Evolutionary conservation across 139 green algal genomes (phyloP).

Genomic region (Chlamydomonas schloesseri): DNA sequence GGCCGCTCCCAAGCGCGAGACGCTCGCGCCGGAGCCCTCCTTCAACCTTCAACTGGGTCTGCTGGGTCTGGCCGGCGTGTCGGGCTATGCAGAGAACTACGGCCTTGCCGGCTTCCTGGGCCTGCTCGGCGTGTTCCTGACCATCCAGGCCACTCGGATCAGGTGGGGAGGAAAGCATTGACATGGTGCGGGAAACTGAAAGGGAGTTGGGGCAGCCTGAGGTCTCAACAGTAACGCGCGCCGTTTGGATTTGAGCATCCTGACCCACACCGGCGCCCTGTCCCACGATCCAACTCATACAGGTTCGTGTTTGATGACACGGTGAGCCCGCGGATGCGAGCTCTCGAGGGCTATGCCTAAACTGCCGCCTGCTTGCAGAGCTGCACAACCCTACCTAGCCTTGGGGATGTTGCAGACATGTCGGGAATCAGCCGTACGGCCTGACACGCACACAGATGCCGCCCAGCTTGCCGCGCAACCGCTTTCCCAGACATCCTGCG

Average conservation of each 20-base stretch:
- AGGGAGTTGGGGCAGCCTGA: no score
- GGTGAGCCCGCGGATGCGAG: slow-evolving; percentile 55
- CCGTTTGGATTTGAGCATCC: no score
- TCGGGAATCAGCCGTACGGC: no score
- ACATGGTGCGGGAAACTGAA: no score
- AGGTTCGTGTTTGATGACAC: slow-evolving; percentile 87
- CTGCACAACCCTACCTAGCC: no score
- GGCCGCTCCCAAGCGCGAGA: slow-evolving; percentile 25
- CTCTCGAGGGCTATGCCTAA: no score
- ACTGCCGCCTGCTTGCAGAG: no score
- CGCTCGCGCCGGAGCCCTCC: slow-evolving; percentile 50
- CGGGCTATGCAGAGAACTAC: slow-evolving; percentile 49
- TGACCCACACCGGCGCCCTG: not conserved
- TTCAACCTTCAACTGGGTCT: slow-evolving; percentile 63
- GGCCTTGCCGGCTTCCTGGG: slow-evolving; percentile 56
- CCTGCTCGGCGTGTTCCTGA: slow-evolving; percentile 81
- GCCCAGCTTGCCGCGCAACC: no score
- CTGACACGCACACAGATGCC: no score
- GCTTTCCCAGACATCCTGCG: no score
- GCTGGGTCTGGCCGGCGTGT: slow-evolving; percentile 43
- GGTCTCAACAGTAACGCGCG: no score
- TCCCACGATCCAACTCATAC: not conserved
- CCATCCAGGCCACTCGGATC: slow-evolving; percentile 80
- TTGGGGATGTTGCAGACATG: no score
- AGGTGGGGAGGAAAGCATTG: slow-evolving; percentile 39